Percentiles rank a stretch among this genome's conserved stretches.
These are phyloP conservation scores for Boletellus ananas DNA, from an alignment of 768 basidiomycete species.

Conservation along the genomic window DNA sequence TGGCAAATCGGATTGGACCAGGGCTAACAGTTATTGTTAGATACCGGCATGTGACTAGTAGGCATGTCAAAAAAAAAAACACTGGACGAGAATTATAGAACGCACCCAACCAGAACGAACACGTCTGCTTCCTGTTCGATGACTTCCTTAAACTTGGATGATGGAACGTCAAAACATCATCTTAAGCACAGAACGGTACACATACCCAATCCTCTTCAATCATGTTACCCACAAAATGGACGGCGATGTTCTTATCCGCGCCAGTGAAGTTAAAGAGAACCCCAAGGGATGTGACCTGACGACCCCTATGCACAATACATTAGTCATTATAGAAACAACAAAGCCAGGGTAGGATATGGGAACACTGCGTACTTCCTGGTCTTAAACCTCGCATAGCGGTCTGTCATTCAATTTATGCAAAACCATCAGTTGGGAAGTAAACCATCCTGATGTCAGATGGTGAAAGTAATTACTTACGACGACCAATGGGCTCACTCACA, in stretches of 20 bases:
- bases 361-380: slow-evolving; percentile 55
- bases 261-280: slow-evolving; percentile 75
- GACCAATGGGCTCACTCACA: slow-evolving; percentile 46
- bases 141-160: slow-evolving; percentile 63
- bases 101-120: slow-evolving; percentile 70
- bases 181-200: background rate
- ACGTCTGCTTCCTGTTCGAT: slow-evolving; percentile 80
- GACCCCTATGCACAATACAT: slow-evolving; percentile 41
- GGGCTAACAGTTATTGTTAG: slow-evolving; percentile 57
- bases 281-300: slow-evolving; percentile 74
- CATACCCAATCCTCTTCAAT: slow-evolving; percentile 75
- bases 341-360: background rate
- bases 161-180: background rate
- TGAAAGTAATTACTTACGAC: slow-evolving; percentile 30
- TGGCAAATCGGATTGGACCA: background rate
- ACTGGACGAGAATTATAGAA: background rate
- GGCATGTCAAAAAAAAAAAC: background rate
- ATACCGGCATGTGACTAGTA: slow-evolving; percentile 80
- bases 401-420: slow-evolving; percentile 33
- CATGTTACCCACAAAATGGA: slow-evolving; percentile 71
- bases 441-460: background rate
- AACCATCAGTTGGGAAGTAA: slow-evolving; percentile 27
- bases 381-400: slow-evolving; percentile 66
- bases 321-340: background rate
- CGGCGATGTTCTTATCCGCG: slow-evolving; percentile 67